These are phyloP conservation scores for Isabelozyma rhagii DNA, from an alignment of 805 yeast species.

Conservation along the genomic window DNA sequence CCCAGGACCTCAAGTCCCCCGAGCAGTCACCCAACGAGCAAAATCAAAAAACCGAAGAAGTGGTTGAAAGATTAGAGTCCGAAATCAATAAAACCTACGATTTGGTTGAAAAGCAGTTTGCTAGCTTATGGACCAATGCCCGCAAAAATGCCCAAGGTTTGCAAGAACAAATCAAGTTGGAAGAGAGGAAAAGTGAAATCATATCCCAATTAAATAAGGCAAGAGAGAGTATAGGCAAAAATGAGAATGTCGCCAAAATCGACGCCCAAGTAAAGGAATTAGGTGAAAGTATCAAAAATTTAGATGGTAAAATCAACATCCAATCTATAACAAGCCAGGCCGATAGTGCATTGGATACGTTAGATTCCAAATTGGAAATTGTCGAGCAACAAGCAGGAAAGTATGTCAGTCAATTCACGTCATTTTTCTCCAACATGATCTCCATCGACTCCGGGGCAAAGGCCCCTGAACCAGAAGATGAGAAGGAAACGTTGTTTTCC, in stretches of 20 bases:
- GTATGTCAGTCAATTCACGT: slow-evolving; percentile 57
- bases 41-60: slow-evolving; percentile 51
- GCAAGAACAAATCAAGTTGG: slow-evolving; percentile 26
- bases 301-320: slow-evolving; percentile 14
- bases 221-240: slow-evolving; percentile 19
- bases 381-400: slow-evolving; percentile 68
- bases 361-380: slow-evolving; percentile 68
- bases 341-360: slow-evolving; percentile 57
- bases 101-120: slow-evolving; percentile 38
- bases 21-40: not conserved
- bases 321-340: slow-evolving; percentile 35
- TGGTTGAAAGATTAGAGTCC: slow-evolving; percentile 48
- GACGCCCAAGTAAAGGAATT: slow-evolving; percentile 27
- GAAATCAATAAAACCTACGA: slow-evolving; percentile 52
- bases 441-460: slow-evolving; percentile 17
- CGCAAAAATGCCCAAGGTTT: slow-evolving; percentile 26
- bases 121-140: slow-evolving; percentile 31
- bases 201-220: slow-evolving; percentile 26
- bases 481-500: slow-evolving; percentile 18
- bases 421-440: slow-evolving; percentile 45
- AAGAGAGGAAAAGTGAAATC: slow-evolving; percentile 25
- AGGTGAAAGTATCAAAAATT: not conserved
- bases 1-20: slow-evolving; percentile 1
- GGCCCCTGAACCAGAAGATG: slow-evolving; percentile 4
- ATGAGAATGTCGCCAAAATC: slow-evolving; percentile 18